Conservation (phyloP, 495 filamentous ascomycete genomes). For the Xylaria scruposa region DNA sequence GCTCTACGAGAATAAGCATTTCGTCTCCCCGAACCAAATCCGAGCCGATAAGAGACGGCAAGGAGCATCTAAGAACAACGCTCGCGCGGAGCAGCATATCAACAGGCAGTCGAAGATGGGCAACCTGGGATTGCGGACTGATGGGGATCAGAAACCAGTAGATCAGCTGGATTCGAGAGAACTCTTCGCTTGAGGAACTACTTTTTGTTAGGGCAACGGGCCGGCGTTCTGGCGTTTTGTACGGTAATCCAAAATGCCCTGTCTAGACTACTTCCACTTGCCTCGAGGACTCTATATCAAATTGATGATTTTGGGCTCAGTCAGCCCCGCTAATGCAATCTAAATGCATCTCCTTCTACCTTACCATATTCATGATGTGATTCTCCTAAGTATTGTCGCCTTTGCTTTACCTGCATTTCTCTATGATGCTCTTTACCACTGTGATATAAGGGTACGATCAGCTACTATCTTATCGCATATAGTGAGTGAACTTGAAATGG, state of each 20-base stretch:
- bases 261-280: not conserved
- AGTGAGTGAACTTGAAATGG: not conserved
- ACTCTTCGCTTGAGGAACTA: conserved; percentile 71
- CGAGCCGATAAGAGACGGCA: conserved; percentile 75
- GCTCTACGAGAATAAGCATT: conserved; percentile 98
- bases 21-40: conserved; percentile 95
- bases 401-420: not conserved
- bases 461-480: conserved; percentile 1
- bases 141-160: conserved; percentile 62
- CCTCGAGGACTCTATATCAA: conserved; percentile 4
- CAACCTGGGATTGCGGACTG: conserved; percentile 73
- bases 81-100: conserved; percentile 72
- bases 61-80: conserved; percentile 77
- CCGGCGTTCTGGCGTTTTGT: conserved; percentile 38
- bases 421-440: not conserved
- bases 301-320: not conserved
- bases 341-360: not conserved
- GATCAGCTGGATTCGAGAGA: conserved; percentile 80
- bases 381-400: not conserved
- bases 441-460: not conserved
- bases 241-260: not conserved
- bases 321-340: not conserved
- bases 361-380: not conserved
- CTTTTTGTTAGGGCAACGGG: conserved; percentile 13
- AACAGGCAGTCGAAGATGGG: conserved; percentile 77